A percentile compares a stretch with the other conserved stretches of the same genome.
phyloP scores from a whole-genome alignment of 805 yeast genomes.

The Sugiyamaella chiloensis region DNA sequence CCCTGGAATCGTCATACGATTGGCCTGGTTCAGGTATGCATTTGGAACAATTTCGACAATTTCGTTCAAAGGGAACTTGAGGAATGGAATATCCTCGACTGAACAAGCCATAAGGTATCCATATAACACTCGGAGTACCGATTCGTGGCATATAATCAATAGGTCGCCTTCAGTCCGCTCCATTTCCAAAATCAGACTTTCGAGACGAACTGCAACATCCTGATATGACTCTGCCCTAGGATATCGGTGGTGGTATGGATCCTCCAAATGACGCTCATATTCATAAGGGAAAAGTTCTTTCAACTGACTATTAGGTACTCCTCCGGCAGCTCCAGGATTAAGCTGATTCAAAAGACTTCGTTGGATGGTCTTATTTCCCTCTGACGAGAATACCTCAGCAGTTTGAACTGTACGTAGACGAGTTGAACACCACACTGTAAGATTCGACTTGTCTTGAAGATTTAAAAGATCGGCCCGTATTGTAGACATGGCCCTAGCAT shows the following conservation, averaged over 20 bases:
- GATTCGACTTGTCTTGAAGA: conserved; percentile 56
- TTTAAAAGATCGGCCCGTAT: conserved; percentile 38
- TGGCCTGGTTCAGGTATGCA: conserved; percentile 51
- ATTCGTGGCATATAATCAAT: conserved; percentile 88
- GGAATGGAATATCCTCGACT: conserved; percentile 77
- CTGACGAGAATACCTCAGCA: conserved; percentile 58
- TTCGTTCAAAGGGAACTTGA: conserved; percentile 76
- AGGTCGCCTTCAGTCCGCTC: conserved; percentile 82
- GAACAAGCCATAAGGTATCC: conserved; percentile 94
- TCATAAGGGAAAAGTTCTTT: conserved; percentile 62
- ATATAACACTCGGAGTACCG: conserved; percentile 81
- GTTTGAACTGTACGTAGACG: conserved; percentile 80
- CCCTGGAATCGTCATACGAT: conserved; percentile 25
- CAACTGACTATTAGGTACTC: conserved; percentile 59
- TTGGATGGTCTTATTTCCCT: conserved; percentile 63
- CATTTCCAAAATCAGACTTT: conserved; percentile 88
- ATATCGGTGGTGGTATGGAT: conserved; percentile 90
- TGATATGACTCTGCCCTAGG: conserved; percentile 94
- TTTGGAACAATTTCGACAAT: conserved; percentile 83
- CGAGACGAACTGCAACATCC: conserved; percentile 91
- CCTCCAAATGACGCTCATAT: conserved; percentile 57
- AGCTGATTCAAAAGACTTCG: conserved; percentile 81
- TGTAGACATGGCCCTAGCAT: conserved; percentile 25
- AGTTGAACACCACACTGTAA: conserved; percentile 95
- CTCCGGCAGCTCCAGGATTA: conserved; percentile 86